These are phyloP conservation scores for Raphanus hybrid DNA, from an alignment of 441 rosid species.

Conservation along the genomic window DNA sequence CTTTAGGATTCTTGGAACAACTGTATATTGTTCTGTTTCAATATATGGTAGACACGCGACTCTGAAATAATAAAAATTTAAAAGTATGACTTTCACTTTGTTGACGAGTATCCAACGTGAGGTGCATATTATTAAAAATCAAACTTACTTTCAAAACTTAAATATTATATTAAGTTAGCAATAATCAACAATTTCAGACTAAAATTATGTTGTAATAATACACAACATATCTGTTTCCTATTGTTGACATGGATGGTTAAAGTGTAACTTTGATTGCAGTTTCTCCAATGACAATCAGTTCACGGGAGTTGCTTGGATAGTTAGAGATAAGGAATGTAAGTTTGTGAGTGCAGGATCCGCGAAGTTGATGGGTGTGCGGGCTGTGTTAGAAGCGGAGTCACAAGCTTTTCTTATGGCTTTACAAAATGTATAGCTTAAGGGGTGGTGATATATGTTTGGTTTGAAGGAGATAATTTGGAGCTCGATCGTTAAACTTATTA, in stretches of 20 bases:
- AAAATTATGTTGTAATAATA: not conserved
- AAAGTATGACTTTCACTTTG: not conserved
- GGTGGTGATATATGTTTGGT: too few species aligned
- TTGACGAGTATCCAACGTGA: slow-evolving; percentile 6
- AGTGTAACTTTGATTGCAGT: too few species aligned
- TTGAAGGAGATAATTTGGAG: too few species aligned
- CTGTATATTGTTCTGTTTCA: not conserved
- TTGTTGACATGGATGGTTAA: not conserved
- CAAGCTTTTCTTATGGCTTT: too few species aligned
- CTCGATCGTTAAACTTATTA: too few species aligned
- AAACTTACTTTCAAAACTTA: not conserved
- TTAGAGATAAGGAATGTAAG: too few species aligned
- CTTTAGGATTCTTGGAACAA: not conserved
- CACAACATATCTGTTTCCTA: not conserved
- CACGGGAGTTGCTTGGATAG: too few species aligned
- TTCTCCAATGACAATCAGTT: too few species aligned
- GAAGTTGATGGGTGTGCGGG: too few species aligned
- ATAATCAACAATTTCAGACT: not conserved
- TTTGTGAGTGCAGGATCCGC: too few species aligned
- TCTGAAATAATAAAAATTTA: not conserved
- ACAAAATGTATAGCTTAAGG: too few species aligned
- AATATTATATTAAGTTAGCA: not conserved
- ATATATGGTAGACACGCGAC: not conserved
- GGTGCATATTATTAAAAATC: not conserved
- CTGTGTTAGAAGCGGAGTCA: too few species aligned